These are phyloP conservation scores for Iris macrosiphon DNA, from an alignment of 106 monocot genomes.

Conservation along the genomic window DNA sequence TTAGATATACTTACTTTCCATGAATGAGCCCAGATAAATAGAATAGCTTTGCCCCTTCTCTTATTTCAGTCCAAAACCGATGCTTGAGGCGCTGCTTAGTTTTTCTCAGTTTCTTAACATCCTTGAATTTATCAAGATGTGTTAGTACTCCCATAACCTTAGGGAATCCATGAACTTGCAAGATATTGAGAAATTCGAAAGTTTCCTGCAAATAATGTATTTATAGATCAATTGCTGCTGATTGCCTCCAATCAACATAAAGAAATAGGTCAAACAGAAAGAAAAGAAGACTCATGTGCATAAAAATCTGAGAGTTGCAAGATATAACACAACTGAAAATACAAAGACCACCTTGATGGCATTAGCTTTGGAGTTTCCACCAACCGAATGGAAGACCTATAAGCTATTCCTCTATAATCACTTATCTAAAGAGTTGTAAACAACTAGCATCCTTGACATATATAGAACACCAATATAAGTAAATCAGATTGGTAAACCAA, in stretches of 20 bases:
- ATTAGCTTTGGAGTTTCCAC: no score
- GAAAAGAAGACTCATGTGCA: not conserved
- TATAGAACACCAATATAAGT: no score
- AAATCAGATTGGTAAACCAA: no score
- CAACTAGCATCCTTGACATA: no score
- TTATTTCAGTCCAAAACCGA: constrained; percentile 95
- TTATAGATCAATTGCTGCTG: no score
- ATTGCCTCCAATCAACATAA: not conserved
- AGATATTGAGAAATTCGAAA: constrained; percentile 96
- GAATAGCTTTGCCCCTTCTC: constrained; percentile 82
- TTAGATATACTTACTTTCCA: constrained; percentile 63
- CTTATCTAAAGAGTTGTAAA: not conserved
- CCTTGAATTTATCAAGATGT: constrained; percentile 95
- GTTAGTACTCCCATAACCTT: constrained; percentile 97
- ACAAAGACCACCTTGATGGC: no score
- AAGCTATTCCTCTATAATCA: not conserved
- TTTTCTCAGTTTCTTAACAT: constrained; percentile 92
- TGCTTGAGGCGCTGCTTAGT: constrained; percentile 92
- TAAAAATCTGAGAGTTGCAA: no score
- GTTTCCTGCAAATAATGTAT: constrained; percentile 77
- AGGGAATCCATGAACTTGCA: constrained; percentile 95
- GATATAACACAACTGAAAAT: no score
- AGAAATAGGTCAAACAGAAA: not conserved
- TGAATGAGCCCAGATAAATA: constrained; percentile 93
- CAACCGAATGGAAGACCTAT: no score